These are phyloP conservation scores for Coemansia sp. DNA, from an alignment of 192 early-diverging fungal species.

Conservation along the genomic window DNA sequence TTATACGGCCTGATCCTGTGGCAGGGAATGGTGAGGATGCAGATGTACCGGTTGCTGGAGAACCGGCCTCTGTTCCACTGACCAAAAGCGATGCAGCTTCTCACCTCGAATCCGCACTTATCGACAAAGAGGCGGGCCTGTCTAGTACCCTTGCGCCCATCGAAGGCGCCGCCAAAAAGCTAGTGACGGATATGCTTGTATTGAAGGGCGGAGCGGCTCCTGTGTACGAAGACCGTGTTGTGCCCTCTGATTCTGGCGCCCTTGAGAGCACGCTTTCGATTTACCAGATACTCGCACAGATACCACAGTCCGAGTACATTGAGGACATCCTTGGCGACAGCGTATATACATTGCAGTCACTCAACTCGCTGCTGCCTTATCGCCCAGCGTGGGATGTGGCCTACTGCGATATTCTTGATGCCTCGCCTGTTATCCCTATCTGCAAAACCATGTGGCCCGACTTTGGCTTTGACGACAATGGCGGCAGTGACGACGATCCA, in stretches of 20 bases:
- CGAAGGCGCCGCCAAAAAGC: neutral
- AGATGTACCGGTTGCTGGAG: neutral
- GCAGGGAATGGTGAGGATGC: neutral
- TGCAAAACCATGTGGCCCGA: conserved; percentile 55
- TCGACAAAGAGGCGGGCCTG: neutral
- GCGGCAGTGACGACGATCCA: conserved; percentile 3
- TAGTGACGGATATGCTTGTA: neutral
- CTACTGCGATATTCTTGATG: conserved; percentile 49
- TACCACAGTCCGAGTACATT: conserved; percentile 19
- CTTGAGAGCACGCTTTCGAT: conserved; percentile 37
- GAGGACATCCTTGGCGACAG: conserved; percentile 49
- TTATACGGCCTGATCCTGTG: neutral
- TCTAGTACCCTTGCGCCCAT: neutral
- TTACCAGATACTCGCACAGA: conserved; percentile 39
- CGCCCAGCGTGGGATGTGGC: conserved; percentile 39
- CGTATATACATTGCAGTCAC: conserved; percentile 35
- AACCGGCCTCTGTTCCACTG: neutral
- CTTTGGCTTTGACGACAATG: conserved; percentile 18
- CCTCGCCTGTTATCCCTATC: conserved; percentile 48
- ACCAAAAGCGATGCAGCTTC: neutral
- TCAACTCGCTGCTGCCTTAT: conserved; percentile 29
- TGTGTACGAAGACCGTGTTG: conserved; percentile 20
- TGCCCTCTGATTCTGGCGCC: conserved; percentile 18
- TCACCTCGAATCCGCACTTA: neutral
- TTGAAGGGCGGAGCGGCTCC: neutral